These are phyloP conservation scores for Allodekkera sacchari DNA, from an alignment of 805 yeast genomes.

Conservation along the genomic window DNA sequence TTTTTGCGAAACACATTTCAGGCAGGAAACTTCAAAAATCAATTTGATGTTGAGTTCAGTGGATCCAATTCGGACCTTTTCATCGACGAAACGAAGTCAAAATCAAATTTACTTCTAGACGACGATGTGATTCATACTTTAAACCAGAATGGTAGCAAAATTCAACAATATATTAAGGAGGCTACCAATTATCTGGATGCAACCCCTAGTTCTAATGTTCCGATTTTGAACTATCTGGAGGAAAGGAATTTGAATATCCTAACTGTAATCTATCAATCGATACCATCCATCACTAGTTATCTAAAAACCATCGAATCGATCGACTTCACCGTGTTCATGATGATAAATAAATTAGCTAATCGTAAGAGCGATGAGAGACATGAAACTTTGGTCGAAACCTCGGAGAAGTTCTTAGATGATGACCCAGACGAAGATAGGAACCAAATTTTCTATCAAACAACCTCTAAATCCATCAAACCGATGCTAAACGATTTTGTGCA, in stretches of 20 bases:
- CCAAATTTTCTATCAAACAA: conserved; percentile 25
- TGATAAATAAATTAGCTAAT: conserved; percentile 22
- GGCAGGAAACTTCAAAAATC: conserved; percentile 77
- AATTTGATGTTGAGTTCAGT: conserved; percentile 37
- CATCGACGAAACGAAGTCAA: conserved; percentile 10
- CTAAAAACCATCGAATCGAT: conserved; percentile 50
- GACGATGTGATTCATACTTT: conserved; percentile 36
- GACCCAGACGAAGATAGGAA: conserved; percentile 12
- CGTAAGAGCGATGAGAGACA: conserved; percentile 8
- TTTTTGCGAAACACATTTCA: conserved; percentile 57
- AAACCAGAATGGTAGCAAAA: conserved; percentile 27
- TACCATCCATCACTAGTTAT: conserved; percentile 40
- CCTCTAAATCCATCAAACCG: conserved; percentile 30
- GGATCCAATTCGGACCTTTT: conserved; percentile 25
- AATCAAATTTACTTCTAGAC: conserved; percentile 39
- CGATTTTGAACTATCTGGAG: conserved; percentile 18
- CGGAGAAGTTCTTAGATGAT: conserved; percentile 6
- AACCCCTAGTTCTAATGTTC: conserved; percentile 22
- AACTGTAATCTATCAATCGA: conserved; percentile 43
- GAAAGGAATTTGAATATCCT: conserved; percentile 45
- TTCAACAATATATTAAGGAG: conserved; percentile 32
- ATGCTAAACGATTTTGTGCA: conserved; percentile 63
- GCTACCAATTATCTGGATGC: conserved; percentile 33
- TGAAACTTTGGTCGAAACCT: conserved; percentile 20
- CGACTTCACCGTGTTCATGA: conserved; percentile 46